A percentile compares a stretch with the other conserved stretches of the same genome.
phyloP scores from a whole-genome alignment of 2,329 filamentous ascomycete genomes.

The Aureobasidium vineae region DNA sequence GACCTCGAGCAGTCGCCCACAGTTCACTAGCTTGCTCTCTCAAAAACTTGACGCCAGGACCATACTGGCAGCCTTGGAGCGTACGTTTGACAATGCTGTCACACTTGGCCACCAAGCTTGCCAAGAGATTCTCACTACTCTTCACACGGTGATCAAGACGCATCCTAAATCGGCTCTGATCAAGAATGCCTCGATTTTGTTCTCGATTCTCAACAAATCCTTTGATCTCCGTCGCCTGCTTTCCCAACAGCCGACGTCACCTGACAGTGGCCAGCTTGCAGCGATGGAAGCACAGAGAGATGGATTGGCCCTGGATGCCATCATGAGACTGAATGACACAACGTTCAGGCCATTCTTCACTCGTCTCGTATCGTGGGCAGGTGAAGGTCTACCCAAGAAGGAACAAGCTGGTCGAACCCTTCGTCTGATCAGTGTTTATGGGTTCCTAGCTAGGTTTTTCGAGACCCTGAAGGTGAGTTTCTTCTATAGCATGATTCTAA shows the following conservation, averaged over 20 bases:
- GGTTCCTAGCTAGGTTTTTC: conserved; percentile 78
- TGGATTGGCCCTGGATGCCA: conserved; percentile 71
- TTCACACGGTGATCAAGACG: conserved; percentile 70
- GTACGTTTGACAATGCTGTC: conserved; percentile 68
- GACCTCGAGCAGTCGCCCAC: conserved; percentile 56
- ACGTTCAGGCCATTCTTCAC: conserved; percentile 90
- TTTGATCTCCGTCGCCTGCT: conserved; percentile 66
- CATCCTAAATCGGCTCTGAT: conserved; percentile 75
- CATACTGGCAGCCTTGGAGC: conserved; percentile 70
- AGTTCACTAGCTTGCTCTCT: conserved; percentile 72
- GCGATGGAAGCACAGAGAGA: conserved; percentile 56
- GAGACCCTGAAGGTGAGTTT: conserved; percentile 63
- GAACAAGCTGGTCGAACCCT: conserved; percentile 58
- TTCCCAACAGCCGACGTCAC: conserved; percentile 52
- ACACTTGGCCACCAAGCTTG: conserved; percentile 50
- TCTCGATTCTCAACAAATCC: conserved; percentile 56
- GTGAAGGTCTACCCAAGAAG: conserved; percentile 59
- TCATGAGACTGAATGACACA: conserved; percentile 94
- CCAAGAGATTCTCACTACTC: conserved; percentile 65
- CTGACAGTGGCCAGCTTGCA: conserved; percentile 53
- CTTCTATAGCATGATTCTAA: no score
- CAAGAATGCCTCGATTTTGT: conserved; percentile 70
- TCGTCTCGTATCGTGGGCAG: conserved; percentile 79
- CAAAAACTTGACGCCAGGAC: conserved; percentile 73
- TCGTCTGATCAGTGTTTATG: conserved; percentile 74